phyloP scores from a whole-genome alignment of 345 rosid genomes.

The Odontarrhena argentea region DNA sequence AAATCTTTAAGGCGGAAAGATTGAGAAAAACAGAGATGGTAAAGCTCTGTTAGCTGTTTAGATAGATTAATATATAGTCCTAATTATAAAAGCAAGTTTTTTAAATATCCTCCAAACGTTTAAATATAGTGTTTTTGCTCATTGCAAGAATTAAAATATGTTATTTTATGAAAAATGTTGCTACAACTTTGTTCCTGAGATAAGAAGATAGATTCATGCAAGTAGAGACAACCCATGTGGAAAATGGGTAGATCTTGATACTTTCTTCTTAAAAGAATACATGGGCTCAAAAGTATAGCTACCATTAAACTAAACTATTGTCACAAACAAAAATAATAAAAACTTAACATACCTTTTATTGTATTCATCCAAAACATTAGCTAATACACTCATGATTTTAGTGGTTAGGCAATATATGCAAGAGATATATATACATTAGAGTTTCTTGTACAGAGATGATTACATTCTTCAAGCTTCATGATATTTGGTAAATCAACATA shows the following conservation, averaged over 20 bases:
- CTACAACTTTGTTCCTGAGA: constrained; percentile 31
- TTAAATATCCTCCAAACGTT: constrained; percentile 35
- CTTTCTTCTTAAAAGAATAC: constrained; percentile 34
- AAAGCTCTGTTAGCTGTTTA: constrained; percentile 39
- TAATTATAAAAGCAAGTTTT: constrained; percentile 28
- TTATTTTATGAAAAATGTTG: neutral
- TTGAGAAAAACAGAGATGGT: constrained; percentile 33
- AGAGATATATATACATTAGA: neutral
- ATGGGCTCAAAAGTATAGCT: constrained; percentile 36
- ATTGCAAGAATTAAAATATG: constrained; percentile 16
- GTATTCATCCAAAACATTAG: constrained; percentile 14
- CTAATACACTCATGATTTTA: constrained; percentile 16
- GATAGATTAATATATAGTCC: constrained; percentile 22
- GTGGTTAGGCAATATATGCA: constrained; percentile 22
- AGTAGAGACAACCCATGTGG: constrained; percentile 45
- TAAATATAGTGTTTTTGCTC: constrained; percentile 17
- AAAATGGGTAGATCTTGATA: constrained; percentile 26
- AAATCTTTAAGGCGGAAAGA: constrained; percentile 38
- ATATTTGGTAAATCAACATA: constrained; percentile 43
- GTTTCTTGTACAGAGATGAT: neutral
- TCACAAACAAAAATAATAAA: constrained; percentile 3
- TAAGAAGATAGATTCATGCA: constrained; percentile 41
- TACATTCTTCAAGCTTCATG: constrained; percentile 32
- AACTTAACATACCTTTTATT: constrained; percentile 6
- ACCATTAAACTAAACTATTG: constrained; percentile 25